Percentiles rank a stretch among this genome's conserved stretches.
phyloP scores from a whole-genome alignment of 169 alveolate genomes.

The Plasmodium gallinaceum region DNA sequence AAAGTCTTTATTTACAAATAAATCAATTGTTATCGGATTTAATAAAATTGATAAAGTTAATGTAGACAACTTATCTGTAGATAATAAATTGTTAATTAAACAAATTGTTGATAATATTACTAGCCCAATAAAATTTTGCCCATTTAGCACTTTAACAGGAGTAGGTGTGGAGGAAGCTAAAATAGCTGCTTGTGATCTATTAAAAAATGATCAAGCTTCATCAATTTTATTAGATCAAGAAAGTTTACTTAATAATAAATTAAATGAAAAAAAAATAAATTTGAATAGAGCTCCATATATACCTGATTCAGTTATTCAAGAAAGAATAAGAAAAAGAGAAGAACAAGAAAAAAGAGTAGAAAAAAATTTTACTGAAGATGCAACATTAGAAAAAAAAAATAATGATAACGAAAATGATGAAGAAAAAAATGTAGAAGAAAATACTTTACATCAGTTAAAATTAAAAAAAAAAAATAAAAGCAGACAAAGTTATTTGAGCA shows the following conservation, averaged over 20 bases:
- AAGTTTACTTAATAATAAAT: slow-evolving; percentile 19
- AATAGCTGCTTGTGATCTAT: slow-evolving; percentile 89
- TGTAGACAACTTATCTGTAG: slow-evolving; percentile 87
- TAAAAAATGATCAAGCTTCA: slow-evolving; percentile 77
- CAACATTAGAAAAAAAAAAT: not conserved
- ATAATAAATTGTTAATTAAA: slow-evolving; percentile 87
- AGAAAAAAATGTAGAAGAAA: slow-evolving; percentile 7
- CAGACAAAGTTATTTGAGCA: slow-evolving; percentile 62
- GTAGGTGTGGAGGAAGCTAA: slow-evolving; percentile 93
- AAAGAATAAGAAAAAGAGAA: slow-evolving; percentile 67
- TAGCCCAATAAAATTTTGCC: slow-evolving; percentile 52
- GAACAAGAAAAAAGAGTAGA: slow-evolving; percentile 58
- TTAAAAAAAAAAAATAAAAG: slow-evolving; percentile 75
- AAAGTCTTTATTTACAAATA: slow-evolving; percentile 95
- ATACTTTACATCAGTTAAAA: slow-evolving; percentile 77
- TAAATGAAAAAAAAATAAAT: slow-evolving; percentile 36
- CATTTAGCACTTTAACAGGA: slow-evolving; percentile 87
- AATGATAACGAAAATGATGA: not conserved
- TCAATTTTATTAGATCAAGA: slow-evolving; percentile 38
- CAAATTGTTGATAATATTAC: slow-evolving; percentile 45
- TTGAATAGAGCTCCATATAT: slow-evolving; percentile 88
- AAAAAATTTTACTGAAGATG: not conserved
- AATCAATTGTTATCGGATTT: slow-evolving; percentile 95
- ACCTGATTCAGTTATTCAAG: slow-evolving; percentile 89
- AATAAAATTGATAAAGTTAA: slow-evolving; percentile 95